A percentile compares a stretch with the other conserved stretches of the same genome.
These are phyloP conservation scores for Microdochium trichocladiopsis DNA, from an alignment of 2,329 filamentous ascomycete species.

Conservation along the genomic window DNA sequence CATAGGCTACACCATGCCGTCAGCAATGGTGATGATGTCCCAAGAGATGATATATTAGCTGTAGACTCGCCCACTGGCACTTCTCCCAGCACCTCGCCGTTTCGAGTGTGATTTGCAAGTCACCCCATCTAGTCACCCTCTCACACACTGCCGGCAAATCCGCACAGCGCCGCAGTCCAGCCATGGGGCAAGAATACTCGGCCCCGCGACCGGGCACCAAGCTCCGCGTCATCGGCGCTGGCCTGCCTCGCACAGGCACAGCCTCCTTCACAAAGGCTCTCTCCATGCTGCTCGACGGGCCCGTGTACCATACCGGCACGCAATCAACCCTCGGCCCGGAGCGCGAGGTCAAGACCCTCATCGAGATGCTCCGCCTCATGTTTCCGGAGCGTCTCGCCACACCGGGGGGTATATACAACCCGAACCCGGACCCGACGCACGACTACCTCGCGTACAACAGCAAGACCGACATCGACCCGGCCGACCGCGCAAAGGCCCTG, in stretches of 20 bases:
- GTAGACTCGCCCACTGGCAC: too few species aligned
- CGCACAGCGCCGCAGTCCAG: too few species aligned
- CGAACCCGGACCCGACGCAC: too few species aligned
- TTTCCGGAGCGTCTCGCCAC: background rate
- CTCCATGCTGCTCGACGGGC: slow-evolving; percentile 14
- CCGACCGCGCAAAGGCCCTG: background rate
- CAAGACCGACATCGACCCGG: background rate
- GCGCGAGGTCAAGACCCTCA: slow-evolving; percentile 4
- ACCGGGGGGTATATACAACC: background rate
- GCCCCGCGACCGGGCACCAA: slow-evolving; percentile 8
- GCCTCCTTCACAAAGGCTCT: slow-evolving; percentile 13
- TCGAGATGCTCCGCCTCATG: background rate
- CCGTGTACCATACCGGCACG: slow-evolving; percentile 14
- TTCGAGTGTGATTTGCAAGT: too few species aligned
- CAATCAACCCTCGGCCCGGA: slow-evolving; percentile 9
- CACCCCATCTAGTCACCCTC: too few species aligned
- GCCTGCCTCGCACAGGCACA: slow-evolving; percentile 15
- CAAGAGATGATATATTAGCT: too few species aligned
- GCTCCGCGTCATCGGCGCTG: slow-evolving; percentile 16
- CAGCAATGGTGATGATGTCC: too few species aligned
- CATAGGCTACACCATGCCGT: too few species aligned
- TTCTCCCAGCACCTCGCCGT: too few species aligned
- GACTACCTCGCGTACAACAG: background rate
- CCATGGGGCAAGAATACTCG: slow-evolving; percentile 11
- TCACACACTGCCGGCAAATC: too few species aligned